phyloP scores from a whole-genome alignment of 2,329 filamentous ascomycete genomes.

The Grosmannia serpens region DNA sequence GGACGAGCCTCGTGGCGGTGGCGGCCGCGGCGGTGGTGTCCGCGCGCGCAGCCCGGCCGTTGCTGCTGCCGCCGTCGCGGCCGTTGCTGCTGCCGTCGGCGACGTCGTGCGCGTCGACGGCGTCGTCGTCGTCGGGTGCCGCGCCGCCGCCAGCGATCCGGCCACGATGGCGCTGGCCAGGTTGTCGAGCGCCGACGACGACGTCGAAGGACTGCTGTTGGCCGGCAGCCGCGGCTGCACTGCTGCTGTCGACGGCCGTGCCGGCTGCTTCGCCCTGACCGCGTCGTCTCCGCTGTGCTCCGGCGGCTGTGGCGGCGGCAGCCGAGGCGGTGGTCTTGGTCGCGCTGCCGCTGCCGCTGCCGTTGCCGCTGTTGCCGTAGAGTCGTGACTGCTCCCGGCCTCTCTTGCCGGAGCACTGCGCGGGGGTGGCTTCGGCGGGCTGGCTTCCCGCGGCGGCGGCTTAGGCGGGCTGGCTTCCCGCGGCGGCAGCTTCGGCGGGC shows the following conservation, averaged over 20 bases:
- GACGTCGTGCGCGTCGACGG: neutral
- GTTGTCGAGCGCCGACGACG: constrained; percentile 45
- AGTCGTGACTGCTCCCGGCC: too few relatives aligned
- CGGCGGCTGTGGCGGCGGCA: neutral
- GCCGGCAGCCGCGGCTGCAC: neutral
- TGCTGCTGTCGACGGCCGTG: neutral
- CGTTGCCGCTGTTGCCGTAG: neutral
- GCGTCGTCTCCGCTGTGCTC: neutral
- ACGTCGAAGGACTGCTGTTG: constrained; percentile 3
- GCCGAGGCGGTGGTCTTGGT: neutral
- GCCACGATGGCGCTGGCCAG: constrained; percentile 67
- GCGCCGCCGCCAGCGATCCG: constrained; percentile 57
- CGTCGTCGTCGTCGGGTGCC: constrained; percentile 29
- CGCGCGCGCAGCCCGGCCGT: constrained; percentile 1
- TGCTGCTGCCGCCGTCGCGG: constrained; percentile 12
- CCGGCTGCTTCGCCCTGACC: neutral
- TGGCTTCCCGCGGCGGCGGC: too few relatives aligned
- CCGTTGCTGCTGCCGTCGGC: too few relatives aligned
- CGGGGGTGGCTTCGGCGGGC: too few relatives aligned
- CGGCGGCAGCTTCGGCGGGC: constrained; percentile 17
- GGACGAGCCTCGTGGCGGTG: neutral
- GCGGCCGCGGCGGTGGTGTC: neutral
- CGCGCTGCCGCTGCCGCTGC: neutral
- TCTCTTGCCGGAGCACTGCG: too few relatives aligned
- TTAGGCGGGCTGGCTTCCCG: constrained; percentile 16